Percentiles rank a stretch among this genome's conserved stretches.
Conservation (phyloP, 2,329 filamentous ascomycete species). For the Clarireedia paspali region DNA sequence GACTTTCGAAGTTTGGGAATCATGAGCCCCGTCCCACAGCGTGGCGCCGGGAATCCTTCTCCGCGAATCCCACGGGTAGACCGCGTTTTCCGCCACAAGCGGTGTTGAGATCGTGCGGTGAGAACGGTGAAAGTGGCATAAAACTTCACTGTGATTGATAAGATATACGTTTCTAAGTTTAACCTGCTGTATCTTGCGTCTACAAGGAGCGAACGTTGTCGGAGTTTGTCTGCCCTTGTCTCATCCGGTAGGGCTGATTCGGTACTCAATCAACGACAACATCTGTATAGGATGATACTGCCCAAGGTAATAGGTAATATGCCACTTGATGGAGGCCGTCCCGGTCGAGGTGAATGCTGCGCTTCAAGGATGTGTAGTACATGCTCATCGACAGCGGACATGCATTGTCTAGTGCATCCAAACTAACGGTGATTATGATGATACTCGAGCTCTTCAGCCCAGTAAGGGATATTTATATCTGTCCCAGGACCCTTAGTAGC, state of each 20-base stretch:
- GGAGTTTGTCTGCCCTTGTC: conserved; percentile 1
- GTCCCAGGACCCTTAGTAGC: no score
- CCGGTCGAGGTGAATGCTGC: no score
- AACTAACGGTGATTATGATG: no score
- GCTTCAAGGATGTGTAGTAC: no score
- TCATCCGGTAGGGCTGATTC: conserved; percentile 3
- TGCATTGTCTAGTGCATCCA: no score
- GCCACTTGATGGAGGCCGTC: no score
- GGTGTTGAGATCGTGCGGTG: not conserved
- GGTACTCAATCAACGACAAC: not conserved
- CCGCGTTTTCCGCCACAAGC: not conserved
- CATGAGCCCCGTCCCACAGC: not conserved
- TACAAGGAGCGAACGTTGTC: not conserved
- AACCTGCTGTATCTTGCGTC: not conserved
- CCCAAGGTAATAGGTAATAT: not conserved
- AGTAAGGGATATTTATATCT: no score
- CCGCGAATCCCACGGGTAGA: not conserved
- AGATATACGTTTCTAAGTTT: not conserved
- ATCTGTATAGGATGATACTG: not conserved
- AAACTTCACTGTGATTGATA: not conserved
- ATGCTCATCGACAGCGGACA: no score
- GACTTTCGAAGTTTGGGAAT: not conserved
- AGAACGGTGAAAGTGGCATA: not conserved
- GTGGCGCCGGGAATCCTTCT: not conserved
- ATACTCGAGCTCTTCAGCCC: no score